Conservation (phyloP, 495 filamentous ascomycete species). For the Xylaria curta region DNA sequence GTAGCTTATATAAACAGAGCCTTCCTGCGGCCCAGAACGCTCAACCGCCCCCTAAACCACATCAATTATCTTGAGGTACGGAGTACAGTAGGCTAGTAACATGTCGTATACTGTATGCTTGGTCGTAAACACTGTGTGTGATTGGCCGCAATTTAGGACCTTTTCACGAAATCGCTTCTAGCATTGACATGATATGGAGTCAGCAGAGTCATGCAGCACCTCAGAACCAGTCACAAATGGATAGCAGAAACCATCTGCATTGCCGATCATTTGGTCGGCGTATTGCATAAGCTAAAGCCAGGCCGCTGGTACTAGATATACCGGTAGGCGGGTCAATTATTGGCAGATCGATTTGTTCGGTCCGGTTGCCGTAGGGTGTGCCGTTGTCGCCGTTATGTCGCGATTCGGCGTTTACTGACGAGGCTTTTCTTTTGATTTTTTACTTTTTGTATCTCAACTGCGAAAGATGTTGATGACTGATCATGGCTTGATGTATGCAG, state of each 20-base stretch:
- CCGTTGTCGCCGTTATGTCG: neutral
- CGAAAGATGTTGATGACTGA: constrained; percentile 16
- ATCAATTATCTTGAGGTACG: neutral
- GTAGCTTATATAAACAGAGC: neutral
- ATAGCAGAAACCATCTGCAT: constrained; percentile 5
- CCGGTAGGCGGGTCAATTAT: neutral
- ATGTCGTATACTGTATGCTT: constrained; percentile 6
- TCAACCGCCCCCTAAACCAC: neutral
- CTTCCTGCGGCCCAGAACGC: neutral
- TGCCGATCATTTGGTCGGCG: constrained; percentile 13
- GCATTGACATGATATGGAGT: constrained; percentile 7
- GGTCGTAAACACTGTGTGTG: neutral
- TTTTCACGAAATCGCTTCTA: constrained; percentile 6
- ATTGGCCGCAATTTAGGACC: constrained; percentile 9
- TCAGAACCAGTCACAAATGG: constrained; percentile 3
- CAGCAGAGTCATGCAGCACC: constrained; percentile 24
- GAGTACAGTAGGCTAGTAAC: neutral
- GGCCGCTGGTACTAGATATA: neutral
- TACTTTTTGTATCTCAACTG: neutral
- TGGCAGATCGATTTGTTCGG: neutral
- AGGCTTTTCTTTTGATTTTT: constrained; percentile 1
- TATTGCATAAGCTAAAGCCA: neutral
- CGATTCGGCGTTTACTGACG: neutral
- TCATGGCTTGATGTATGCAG: neutral
- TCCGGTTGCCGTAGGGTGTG: neutral